Conservation (phyloP, 1,284 basidiomycete genomes). For the Moesziomyces sp. region DNA sequence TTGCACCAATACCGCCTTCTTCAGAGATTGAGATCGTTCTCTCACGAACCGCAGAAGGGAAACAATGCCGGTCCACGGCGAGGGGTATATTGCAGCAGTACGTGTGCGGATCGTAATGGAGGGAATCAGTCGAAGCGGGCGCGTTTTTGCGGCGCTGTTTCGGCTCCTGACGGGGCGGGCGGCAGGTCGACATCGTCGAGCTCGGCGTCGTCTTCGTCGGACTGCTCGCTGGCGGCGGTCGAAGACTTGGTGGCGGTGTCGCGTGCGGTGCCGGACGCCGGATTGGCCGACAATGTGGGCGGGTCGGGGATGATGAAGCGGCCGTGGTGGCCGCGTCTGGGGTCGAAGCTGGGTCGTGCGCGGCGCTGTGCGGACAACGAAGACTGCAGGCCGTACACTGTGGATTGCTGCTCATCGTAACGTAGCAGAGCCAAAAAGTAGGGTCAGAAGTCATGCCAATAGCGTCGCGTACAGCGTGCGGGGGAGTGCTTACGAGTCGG, state of each 20-base stretch:
- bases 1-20: no score
- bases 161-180: background rate
- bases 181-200: slow-evolving; percentile 11
- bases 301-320: slow-evolving; percentile 48
- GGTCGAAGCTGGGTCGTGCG: slow-evolving; percentile 49
- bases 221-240: background rate
- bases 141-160: slow-evolving; percentile 8
- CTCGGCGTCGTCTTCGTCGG: slow-evolving; percentile 14
- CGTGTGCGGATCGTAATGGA: slow-evolving; percentile 6
- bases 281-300: background rate
- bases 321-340: slow-evolving; percentile 58
- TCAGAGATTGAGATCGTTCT: no score
- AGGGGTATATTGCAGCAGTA: slow-evolving; percentile 15
- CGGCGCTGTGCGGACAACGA: slow-evolving; percentile 42
- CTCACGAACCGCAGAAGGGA: no score
- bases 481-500: slow-evolving; percentile 43
- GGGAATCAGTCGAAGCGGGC: slow-evolving; percentile 20
- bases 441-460: background rate
- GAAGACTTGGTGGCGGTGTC: background rate
- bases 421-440: background rate
- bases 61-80: background rate
- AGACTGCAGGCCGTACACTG: slow-evolving; percentile 45
- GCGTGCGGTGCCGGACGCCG: background rate
- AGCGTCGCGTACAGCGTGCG: background rate
- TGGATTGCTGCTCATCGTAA: slow-evolving; percentile 45